Conservation (phyloP, 768 basidiomycete species). For the Brasilioporus rufonigricans region DNA sequence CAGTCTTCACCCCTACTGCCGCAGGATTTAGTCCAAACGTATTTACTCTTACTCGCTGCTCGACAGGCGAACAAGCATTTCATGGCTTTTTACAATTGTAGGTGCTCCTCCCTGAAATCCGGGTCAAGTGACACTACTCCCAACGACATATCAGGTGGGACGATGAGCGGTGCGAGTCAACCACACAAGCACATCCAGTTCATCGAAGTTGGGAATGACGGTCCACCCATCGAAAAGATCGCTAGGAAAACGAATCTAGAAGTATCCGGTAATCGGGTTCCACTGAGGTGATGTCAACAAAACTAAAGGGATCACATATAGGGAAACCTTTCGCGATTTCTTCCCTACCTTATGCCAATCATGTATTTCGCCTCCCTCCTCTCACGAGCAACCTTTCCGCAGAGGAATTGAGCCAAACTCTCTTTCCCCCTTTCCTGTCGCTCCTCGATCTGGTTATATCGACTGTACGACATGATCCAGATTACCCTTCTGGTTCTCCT, state of each 20-base stretch:
- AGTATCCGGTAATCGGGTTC: slow-evolving; percentile 23
- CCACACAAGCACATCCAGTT: slow-evolving; percentile 91
- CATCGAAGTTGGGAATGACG: slow-evolving; percentile 58
- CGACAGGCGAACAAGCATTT: slow-evolving; percentile 54
- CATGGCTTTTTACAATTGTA: slow-evolving; percentile 92
- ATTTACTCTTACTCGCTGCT: slow-evolving; percentile 70
- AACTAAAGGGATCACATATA: slow-evolving; percentile 28
- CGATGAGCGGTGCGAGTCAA: slow-evolving; percentile 84
- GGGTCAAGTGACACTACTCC: background rate
- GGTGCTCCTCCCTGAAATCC: slow-evolving; percentile 15
- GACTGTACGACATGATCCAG: slow-evolving; percentile 63
- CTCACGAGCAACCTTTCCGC: slow-evolving; percentile 21
- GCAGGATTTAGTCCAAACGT: slow-evolving; percentile 72
- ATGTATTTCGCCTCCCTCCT: slow-evolving; percentile 53
- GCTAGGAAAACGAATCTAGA: slow-evolving; percentile 59
- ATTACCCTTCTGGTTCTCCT: slow-evolving; percentile 59
- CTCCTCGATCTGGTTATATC: slow-evolving; percentile 78
- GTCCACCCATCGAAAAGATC: slow-evolving; percentile 76
- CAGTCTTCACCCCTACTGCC: slow-evolving; percentile 83
- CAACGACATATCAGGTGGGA: slow-evolving; percentile 52
- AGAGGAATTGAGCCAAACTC: slow-evolving; percentile 46
- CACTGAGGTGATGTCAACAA: background rate
- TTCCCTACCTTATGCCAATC: slow-evolving; percentile 75
- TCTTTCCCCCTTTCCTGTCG: slow-evolving; percentile 63
- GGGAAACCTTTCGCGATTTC: slow-evolving; percentile 72